A percentile compares a stretch with the other conserved stretches of the same genome.
Evolutionary conservation across 1,284 basidiomycete species (phyloP).

Genomic region (Ceratobasidium sp.): DNA sequence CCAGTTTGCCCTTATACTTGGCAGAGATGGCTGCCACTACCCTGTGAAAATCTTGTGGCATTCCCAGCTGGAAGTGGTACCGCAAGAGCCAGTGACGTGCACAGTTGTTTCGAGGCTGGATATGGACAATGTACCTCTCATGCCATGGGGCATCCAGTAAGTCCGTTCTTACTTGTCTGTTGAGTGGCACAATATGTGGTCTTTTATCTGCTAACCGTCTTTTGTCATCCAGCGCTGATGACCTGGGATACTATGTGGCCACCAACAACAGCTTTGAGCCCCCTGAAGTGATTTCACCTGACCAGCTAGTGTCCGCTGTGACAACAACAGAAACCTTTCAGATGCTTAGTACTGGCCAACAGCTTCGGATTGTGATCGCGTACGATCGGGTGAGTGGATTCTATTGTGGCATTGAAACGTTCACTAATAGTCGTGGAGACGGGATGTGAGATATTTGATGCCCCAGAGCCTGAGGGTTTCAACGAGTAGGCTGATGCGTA

Average conservation of each 20-base stretch:
- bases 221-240: background rate
- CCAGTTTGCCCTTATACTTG: background rate
- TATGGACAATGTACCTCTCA: background rate
- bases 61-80: background rate
- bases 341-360: background rate
- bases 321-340: background rate
- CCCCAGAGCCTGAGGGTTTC: no score
- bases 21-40: background rate
- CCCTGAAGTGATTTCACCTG: background rate
- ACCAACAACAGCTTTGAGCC: background rate
- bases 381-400: background rate
- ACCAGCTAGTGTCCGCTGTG: background rate
- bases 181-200: no score
- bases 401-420: background rate
- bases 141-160: background rate
- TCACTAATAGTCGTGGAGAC: background rate
- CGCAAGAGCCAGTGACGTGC: background rate
- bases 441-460: background rate
- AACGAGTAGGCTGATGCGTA: no score
- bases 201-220: background rate
- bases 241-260: background rate
- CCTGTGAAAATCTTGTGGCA: slow-evolving; percentile 10
- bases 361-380: background rate
- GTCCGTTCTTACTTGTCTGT: background rate
- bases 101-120: background rate